Evolutionary conservation across 495 filamentous ascomycete species (phyloP), one percentile per base, ranked within the genome.

Genomic region (Tuber brumale): DNA sequence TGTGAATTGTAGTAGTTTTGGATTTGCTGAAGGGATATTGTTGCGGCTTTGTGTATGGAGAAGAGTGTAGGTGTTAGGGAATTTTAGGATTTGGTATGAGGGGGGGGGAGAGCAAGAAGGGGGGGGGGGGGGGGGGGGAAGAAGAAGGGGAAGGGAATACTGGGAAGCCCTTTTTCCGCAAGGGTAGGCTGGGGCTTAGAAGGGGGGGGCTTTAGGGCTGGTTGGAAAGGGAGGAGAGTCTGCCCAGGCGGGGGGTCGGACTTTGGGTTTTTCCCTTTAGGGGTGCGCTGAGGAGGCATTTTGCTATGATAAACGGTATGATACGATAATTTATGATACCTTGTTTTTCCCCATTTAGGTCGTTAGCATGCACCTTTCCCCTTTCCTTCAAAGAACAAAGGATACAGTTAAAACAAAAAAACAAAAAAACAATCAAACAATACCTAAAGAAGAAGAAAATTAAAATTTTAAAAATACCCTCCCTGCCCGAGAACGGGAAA

Each of bases 1-100:
- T 61, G 42, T 9, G 74, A 43, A 27, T 75, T 70, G 43, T 79
- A 80, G 71, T 80, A 80, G 41, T 21, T 44, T 16, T 19, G 16
- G 73, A 73, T 66, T 21, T 66, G 27, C 27, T 66, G 27, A 14
- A 66, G 57, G 57, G n/a, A 18, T 66, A 66, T 31, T 7, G 27
- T 35, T 66, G 18, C 27, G 57, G 27, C 57, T 66, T 66, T 61
- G n/a, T 12, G n/a, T 61, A 23, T 61, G 23, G 4, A 23, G 51
- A 61, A 23, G 51, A 61, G n/a, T 27, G 31, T 3, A 6, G 27
- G 57, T 66, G 57, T 66, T 66, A 66, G 57, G 57, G 57, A 61
- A 61, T 27, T 61, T 61, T 10, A n/a, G 51, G 51, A 61, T 27
- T 35, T 35, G 57, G 27, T 66, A 35, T 35, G n/a, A 66, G 35